Base-by-base conservation (phyloP, 305 asterid genomes). In the Fraxinus latifolia region DNA sequence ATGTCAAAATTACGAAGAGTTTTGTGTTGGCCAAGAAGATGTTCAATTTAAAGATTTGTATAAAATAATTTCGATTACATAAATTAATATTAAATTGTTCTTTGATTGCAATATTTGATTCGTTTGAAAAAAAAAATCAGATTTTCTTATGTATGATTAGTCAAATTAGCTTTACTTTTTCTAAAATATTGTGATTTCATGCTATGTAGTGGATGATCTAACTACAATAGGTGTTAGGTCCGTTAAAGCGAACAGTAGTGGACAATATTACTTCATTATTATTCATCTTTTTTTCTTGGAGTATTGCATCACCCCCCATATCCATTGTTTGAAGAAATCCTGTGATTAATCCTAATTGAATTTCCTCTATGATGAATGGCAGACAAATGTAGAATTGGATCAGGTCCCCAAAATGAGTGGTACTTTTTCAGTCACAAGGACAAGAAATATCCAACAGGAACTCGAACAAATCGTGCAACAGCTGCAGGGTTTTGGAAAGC, bases 361-460 rank as follows among this genome's bases (percentile, higher is more conserved):
- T 65, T 65, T 65, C 6, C 2, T 65, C 7, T 65, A 65, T 65
- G 73, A 9, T 62, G 7, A 34, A 19, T 2, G 37, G 86, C 88
- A 94, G 98, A 94, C 74, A 94, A 93, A 82, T 94, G 98, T 83
- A 88, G 97, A 83, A 91, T 94, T 7, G 98, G 98, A 80, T 91
- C 97, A 32, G 91, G 94, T 7, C 95, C 95, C 77, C 97, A 94
- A 67, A 90, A 93, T 27, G 98, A 93, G 50, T 94, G 97, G 97
- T 94, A 94, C 85, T 90, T 94, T 74, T 94, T 94, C 87, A 94
- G 98, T 89, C 98, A 93, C 87, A 94, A 93, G 87, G 97, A 91
- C 90, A 93, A 91, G 76, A 94, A 94, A 83, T 94, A 94, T 83
- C 98, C 98, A 21, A 91, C 98, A 0, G 98, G 98, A 3, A 94